Evolutionary conservation across 805 yeast genomes (phyloP).

Genomic region (Nakazawaea siamensis): DNA sequence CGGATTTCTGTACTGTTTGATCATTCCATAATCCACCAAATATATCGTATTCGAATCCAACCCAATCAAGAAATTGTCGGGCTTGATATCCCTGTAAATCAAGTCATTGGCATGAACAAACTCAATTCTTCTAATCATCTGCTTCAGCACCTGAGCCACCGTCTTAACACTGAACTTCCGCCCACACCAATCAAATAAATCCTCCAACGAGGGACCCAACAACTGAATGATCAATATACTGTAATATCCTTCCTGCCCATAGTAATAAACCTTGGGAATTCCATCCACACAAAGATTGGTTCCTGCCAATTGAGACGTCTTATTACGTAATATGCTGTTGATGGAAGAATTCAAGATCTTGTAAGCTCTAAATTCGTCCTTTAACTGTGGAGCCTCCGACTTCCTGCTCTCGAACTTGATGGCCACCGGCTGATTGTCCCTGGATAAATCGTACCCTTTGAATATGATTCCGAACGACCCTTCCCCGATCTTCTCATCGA

Average conservation of each 20-base stretch:
- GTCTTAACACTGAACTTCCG: conserved; percentile 65
- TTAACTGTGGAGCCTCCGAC: conserved; percentile 75
- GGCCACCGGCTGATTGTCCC: conserved; percentile 55
- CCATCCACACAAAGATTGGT: conserved; percentile 35
- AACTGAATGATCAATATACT: conserved; percentile 70
- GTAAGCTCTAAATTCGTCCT: conserved; percentile 77
- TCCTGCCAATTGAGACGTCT: conserved; percentile 6
- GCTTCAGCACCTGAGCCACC: conserved; percentile 66
- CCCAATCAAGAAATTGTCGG: conserved; percentile 75
- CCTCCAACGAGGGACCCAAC: conserved; percentile 79
- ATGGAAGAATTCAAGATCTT: conserved; percentile 56
- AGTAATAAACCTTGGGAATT: conserved; percentile 77
- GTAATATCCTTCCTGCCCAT: conserved; percentile 81
- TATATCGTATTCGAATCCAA: conserved; percentile 61
- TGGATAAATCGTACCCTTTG: conserved; percentile 68
- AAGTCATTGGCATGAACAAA: conserved; percentile 70
- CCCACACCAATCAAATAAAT: conserved; percentile 84
- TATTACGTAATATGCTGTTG: conserved; percentile 18
- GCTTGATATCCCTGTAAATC: conserved; percentile 76
- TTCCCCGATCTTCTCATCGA: conserved; percentile 81
- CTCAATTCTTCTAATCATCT: conserved; percentile 68
- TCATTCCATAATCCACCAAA: conserved; percentile 82
- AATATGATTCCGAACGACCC: conserved; percentile 83
- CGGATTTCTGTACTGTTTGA: conserved; percentile 77
- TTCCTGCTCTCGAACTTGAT: conserved; percentile 76